Conservation (phyloP, 768 basidiomycete genomes). For the Hericium erinaceus region DNA sequence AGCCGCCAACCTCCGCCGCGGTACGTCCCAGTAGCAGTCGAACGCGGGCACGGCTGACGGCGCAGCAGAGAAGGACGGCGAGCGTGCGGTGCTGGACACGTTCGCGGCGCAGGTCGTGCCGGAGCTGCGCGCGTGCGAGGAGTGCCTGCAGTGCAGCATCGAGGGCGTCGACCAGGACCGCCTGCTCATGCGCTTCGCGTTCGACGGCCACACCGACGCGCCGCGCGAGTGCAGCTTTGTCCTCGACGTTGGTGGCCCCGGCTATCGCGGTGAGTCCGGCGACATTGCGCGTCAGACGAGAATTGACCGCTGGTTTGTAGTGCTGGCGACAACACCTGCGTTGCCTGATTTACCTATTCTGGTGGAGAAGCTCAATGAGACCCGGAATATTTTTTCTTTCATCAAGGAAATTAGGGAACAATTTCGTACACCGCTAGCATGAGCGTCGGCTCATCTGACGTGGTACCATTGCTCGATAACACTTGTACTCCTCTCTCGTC, state of each 20-base stretch:
- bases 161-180: conserved; percentile 71
- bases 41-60: neutral
- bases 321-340: conserved; percentile 70
- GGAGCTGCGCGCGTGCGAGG: conserved; percentile 51
- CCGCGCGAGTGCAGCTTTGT: conserved; percentile 12
- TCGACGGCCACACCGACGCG: conserved; percentile 48
- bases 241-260: conserved; percentile 7
- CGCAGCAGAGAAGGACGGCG: conserved; percentile 54
- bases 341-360: conserved; percentile 60
- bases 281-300: too few relatives aligned
- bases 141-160: conserved; percentile 50
- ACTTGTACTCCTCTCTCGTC: too few relatives aligned
- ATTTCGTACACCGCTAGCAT: neutral
- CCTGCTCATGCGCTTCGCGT: conserved; percentile 64
- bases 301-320: conserved; percentile 28
- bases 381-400: conserved; percentile 61
- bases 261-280: conserved; percentile 8
- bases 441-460: too few relatives aligned
- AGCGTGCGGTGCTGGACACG: conserved; percentile 43
- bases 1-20: too few relatives aligned
- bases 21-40: too few relatives aligned
- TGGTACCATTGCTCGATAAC: too few relatives aligned
- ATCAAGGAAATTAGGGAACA: conserved; percentile 33
- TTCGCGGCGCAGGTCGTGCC: conserved; percentile 44
- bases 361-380: conserved; percentile 61